Evolutionary conservation across 352 stramenopile species (phyloP), one percentile per base, ranked within the genome.

Genomic region (Phytophthora idaei): DNA sequence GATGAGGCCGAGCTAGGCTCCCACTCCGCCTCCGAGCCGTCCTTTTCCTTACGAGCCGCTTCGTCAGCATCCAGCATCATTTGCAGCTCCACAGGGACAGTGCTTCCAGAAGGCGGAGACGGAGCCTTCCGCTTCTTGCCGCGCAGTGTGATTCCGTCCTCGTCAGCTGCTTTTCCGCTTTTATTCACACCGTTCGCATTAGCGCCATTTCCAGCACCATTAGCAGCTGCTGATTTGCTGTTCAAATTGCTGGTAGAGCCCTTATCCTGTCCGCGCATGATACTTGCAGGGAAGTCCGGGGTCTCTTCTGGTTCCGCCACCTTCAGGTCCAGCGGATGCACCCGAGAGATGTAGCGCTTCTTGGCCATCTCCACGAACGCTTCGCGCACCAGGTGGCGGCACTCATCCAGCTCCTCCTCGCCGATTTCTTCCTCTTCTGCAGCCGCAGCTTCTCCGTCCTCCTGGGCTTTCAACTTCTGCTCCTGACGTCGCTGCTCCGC

Each of bases 341-440:
- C 89, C 10, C 89, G 84, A 29, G 84, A 83, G 54, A 96, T 90
- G 74, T 92, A 95, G 50, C 89, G 81, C 68, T 92, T 92, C 71
- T 96, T 96, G 63, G 87, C 87, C 89, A 96, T 95, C 44, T 96
- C 83, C 29, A 95, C 79, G 64, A 96, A 95, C n/a, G 72, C 69
- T 14, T 83, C 66, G 31, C 80, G 85, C 49, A 96, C 78, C 25
- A 69, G 47, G 21, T 74, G 70, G 31, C 87, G 85, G 37, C 82
- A 84, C 28, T 85, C 79, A 4, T 93, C 83, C 32, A 96, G 76
- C 54, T 92, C 85, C n/a, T 81, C 71, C 15, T 94, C 87, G 21
- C 63, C 79, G 25, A 92, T 90, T 63, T 91, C 83, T 4, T 90
- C 79, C 4, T 85, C 77, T 8, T 71, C 49, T 7, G 27, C 29